phyloP scores from a whole-genome alignment of 352 stramenopile genomes.

The Pythium coloratum region DNA sequence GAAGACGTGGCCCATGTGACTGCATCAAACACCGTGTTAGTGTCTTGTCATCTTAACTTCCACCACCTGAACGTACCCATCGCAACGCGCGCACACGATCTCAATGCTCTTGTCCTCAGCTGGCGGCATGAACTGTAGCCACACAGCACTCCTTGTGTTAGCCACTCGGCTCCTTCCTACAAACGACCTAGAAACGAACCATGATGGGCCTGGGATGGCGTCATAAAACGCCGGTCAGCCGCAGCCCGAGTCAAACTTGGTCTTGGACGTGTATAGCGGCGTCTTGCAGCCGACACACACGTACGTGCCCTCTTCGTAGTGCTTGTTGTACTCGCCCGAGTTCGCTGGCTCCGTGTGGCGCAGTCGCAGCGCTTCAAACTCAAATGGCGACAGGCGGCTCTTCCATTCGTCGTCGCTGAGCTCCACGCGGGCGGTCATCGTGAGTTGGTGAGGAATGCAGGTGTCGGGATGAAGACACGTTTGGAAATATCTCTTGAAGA shows the following conservation, averaged over 20 bases:
- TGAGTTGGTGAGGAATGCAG: slow-evolving; percentile 10
- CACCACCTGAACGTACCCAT: not conserved
- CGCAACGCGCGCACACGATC: slow-evolving; percentile 1
- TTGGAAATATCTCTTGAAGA: no score
- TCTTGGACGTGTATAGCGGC: slow-evolving; percentile 84
- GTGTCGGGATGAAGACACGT: no score
- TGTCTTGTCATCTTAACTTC: no score
- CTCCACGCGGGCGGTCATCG: slow-evolving; percentile 51
- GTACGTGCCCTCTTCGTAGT: slow-evolving; percentile 84
- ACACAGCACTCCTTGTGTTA: no score
- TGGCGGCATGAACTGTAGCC: not conserved
- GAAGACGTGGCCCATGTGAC: slow-evolving; percentile 92
- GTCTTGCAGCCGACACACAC: slow-evolving; percentile 86
- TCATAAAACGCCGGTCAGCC: slow-evolving; percentile 92
- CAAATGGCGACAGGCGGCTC: slow-evolving; percentile 62
- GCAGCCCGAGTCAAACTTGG: slow-evolving; percentile 91
- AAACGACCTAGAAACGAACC: slow-evolving; percentile 20
- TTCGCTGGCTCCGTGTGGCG: slow-evolving; percentile 89
- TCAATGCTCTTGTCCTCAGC: not conserved
- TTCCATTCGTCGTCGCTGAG: slow-evolving; percentile 85
- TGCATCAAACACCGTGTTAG: slow-evolving; percentile 26
- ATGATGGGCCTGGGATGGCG: slow-evolving; percentile 88
- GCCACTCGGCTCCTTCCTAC: no score
- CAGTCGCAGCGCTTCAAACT: slow-evolving; percentile 89
- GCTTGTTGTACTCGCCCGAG: slow-evolving; percentile 90